Conservation (phyloP, 2,329 filamentous ascomycete genomes). For the Colletotrichum tabaci region DNA sequence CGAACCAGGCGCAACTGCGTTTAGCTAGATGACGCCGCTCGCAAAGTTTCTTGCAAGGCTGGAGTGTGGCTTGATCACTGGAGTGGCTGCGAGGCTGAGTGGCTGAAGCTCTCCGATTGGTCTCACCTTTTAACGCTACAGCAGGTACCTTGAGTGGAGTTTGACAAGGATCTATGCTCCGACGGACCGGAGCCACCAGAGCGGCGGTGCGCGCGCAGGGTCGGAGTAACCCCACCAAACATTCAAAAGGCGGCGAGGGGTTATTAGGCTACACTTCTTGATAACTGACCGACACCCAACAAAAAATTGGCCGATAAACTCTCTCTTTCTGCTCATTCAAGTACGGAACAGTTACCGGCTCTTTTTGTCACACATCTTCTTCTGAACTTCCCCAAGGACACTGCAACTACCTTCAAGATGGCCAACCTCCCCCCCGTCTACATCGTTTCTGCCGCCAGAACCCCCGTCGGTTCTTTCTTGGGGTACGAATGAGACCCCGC, state of each 20-base stretch:
- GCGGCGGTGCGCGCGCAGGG: slow-evolving; percentile 7
- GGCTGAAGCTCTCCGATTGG: slow-evolving; percentile 19
- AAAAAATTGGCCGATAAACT: slow-evolving; percentile 26
- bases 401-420: slow-evolving; percentile 68
- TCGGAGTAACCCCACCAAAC: slow-evolving; percentile 40
- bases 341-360: slow-evolving; percentile 13
- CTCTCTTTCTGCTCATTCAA: slow-evolving; percentile 21
- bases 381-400: neutral
- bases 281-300: slow-evolving; percentile 36
- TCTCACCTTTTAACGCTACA: slow-evolving; percentile 1
- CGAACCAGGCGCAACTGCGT: slow-evolving; percentile 29
- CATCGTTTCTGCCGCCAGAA: slow-evolving; percentile 93
- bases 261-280: slow-evolving; percentile 10
- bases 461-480: slow-evolving; percentile 93
- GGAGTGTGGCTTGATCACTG: slow-evolving; percentile 4
- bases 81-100: slow-evolving; percentile 42
- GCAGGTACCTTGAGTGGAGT: slow-evolving; percentile 24
- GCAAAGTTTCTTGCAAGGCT: slow-evolving; percentile 45
- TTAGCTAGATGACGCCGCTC: slow-evolving; percentile 35
- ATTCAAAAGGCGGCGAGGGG: slow-evolving; percentile 36
- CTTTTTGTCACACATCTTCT: neutral
- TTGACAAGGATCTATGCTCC: slow-evolving; percentile 25
- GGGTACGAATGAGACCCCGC: slow-evolving; percentile 70
- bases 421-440: slow-evolving; percentile 89
- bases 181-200: slow-evolving; percentile 6